Evolutionary conservation across 352 stramenopile species (phyloP).

Genomic region (Saprolegnia diclina): DNA sequence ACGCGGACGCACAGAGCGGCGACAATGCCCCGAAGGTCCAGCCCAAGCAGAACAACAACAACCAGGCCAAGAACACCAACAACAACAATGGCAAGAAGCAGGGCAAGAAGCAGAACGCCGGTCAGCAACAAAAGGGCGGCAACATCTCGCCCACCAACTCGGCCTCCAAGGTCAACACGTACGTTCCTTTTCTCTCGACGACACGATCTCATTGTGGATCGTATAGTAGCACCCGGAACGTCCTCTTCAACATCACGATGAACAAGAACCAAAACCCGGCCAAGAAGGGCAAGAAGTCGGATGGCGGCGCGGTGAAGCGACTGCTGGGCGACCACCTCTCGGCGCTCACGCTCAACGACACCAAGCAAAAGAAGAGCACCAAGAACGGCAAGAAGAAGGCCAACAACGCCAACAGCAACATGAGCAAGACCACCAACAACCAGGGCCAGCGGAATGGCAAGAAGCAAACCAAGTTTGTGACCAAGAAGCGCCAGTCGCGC

Average conservation of each 20-base stretch:
- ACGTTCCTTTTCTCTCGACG: not conserved
- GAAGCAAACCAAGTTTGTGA: not conserved
- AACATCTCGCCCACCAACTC: constrained; percentile 1
- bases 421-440: not conserved
- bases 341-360: not conserved
- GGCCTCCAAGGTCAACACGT: not conserved
- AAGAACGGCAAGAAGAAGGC: not conserved
- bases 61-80: not conserved
- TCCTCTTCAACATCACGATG: constrained; percentile 24
- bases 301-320: constrained; percentile 1
- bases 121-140: constrained; percentile 15
- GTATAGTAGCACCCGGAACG: constrained; percentile 2
- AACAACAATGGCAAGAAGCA: constrained; percentile 17
- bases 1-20: not conserved
- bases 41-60: not conserved
- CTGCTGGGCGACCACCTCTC: constrained; percentile 5
- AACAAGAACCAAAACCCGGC: not conserved
- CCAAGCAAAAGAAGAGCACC: not conserved
- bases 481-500: not conserved
- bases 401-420: too few relatives aligned
- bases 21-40: not conserved
- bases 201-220: not conserved
- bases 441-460: not conserved
- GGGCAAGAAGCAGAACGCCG: constrained; percentile 8
- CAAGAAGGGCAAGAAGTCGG: not conserved